Evolutionary conservation across 257 asterid genomes (phyloP).

Genomic region (Voacanga thouarsii): DNA sequence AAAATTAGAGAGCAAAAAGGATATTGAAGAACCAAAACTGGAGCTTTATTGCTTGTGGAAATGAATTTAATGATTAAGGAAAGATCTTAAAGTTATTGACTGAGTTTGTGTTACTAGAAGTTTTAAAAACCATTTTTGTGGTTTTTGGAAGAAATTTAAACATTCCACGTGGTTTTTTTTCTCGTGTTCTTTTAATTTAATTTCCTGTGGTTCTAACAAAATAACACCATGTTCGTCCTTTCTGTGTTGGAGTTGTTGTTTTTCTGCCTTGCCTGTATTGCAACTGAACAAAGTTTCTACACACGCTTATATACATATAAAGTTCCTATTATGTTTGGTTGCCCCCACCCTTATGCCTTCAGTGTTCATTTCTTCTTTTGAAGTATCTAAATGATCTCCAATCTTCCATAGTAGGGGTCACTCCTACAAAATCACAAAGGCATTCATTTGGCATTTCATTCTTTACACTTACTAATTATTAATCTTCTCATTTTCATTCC

Average conservation of each 20-base stretch:
- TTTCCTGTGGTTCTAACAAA: neutral
- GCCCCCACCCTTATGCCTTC: neutral
- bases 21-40: neutral
- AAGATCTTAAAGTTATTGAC: neutral
- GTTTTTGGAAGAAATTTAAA: too few relatives aligned
- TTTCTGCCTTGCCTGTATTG: too few relatives aligned
- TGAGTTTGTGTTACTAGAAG: too few relatives aligned
- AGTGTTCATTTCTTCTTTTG: neutral
- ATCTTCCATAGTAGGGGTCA: neutral
- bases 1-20: neutral
- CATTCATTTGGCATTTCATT: neutral
- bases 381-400: neutral
- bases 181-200: neutral
- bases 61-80: neutral
- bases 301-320: too few relatives aligned
- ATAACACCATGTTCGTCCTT: neutral
- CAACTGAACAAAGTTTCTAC: too few relatives aligned
- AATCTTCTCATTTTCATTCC: neutral
- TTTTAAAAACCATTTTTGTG: neutral
- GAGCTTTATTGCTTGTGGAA: neutral
- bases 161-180: too few relatives aligned
- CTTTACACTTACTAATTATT: neutral
- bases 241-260: too few relatives aligned
- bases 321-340: neutral
- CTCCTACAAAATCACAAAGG: neutral